A percentile compares a stretch with the other conserved stretches of the same genome.
These are phyloP conservation scores for Lyophyllum decastes DNA, from an alignment of 768 basidiomycete genomes.

Conservation along the genomic window DNA sequence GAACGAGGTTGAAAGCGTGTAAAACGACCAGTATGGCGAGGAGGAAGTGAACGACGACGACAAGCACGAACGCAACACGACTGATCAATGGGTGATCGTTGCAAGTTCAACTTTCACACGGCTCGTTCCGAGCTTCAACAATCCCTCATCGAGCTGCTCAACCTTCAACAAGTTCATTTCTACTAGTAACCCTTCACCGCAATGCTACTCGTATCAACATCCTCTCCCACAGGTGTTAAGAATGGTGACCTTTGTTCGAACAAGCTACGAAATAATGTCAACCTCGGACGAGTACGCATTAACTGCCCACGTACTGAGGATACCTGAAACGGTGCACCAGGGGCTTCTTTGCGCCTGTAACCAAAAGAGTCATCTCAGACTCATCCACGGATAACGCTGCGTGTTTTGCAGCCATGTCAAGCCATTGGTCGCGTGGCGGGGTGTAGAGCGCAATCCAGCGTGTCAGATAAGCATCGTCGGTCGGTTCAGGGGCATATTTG, in stretches of 20 bases:
- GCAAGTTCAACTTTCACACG: slow-evolving; percentile 19
- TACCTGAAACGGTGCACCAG: slow-evolving; percentile 66
- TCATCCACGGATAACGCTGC: slow-evolving; percentile 44
- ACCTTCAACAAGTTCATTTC: slow-evolving; percentile 13
- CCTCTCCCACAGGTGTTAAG: slow-evolving; percentile 56
- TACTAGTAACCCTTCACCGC: slow-evolving; percentile 34
- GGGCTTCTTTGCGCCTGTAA: slow-evolving; percentile 45
- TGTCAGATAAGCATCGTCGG: slow-evolving; percentile 64
- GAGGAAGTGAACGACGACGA: background rate
- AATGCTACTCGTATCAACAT: slow-evolving; percentile 32
- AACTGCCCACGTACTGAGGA: slow-evolving; percentile 64
- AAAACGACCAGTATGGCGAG: slow-evolving; percentile 4
- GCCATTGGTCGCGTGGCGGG: slow-evolving; percentile 56
- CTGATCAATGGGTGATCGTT: slow-evolving; percentile 17
- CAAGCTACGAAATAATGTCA: slow-evolving; percentile 35
- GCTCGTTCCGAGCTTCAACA: background rate
- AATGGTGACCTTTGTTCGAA: slow-evolving; percentile 65
- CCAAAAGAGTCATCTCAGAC: slow-evolving; percentile 42
- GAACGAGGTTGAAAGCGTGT: background rate
- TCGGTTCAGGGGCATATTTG: slow-evolving; percentile 67
- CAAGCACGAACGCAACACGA: slow-evolving; percentile 12
- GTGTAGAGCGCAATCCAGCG: slow-evolving; percentile 64
- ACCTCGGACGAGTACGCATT: slow-evolving; percentile 1
- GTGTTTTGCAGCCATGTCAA: slow-evolving; percentile 57
- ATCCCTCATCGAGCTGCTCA: no score